Conservation (phyloP, 176 grass and related monocot genomes). For the Aegilops longissima region DNA sequence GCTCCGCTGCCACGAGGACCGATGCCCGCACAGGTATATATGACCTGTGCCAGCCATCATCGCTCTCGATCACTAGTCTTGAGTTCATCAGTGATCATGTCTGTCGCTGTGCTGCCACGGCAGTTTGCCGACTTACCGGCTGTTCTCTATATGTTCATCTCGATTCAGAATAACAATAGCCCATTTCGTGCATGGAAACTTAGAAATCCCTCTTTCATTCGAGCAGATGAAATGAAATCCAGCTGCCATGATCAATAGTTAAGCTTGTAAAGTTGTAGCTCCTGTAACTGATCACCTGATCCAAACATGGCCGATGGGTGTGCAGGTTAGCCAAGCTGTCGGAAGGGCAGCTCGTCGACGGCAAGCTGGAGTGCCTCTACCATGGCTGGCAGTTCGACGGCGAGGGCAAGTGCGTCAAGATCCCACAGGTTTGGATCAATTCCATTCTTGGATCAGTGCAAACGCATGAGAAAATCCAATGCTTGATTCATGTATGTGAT, state of each 20-base stretch:
- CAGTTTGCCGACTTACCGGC: not conserved
- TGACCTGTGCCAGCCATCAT: not conserved
- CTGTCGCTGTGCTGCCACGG: not conserved
- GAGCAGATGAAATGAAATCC: not conserved
- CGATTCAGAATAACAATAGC: not conserved
- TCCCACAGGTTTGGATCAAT: constrained; percentile 43
- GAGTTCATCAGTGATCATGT: not conserved
- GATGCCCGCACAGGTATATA: constrained; percentile 87
- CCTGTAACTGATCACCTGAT: too few relatives aligned
- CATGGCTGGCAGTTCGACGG: constrained; percentile 98
- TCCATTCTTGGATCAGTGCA: not conserved
- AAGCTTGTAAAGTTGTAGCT: too few relatives aligned
- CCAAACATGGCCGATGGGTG: too few relatives aligned
- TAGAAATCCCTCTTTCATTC: not conserved
- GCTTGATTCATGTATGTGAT: not conserved
- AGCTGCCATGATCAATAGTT: too few relatives aligned
- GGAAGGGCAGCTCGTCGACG: constrained; percentile 84
- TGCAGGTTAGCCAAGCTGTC: constrained; percentile 84
- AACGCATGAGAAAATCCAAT: not conserved
- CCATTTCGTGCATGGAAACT: not conserved
- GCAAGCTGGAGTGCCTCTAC: constrained; percentile 89
- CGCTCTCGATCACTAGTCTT: too few relatives aligned
- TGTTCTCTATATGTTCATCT: not conserved
- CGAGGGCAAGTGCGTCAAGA: constrained; percentile 85
- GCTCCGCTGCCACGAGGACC: constrained; percentile 84